Evolutionary conservation across 345 rosid genomes (phyloP).

Genomic region (Hibiscus mutabilis): DNA sequence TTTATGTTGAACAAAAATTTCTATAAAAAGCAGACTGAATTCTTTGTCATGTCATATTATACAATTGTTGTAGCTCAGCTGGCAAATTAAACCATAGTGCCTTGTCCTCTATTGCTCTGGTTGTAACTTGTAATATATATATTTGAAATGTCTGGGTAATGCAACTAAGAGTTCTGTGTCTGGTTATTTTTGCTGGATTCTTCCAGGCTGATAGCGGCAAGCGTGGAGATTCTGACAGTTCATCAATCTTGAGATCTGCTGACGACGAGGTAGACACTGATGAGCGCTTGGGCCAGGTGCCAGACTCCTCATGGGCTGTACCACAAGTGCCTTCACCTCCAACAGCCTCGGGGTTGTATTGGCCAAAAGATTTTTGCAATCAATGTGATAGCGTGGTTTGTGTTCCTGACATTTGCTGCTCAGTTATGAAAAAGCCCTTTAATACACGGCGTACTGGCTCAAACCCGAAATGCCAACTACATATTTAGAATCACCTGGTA

Average conservation of each 20-base stretch:
- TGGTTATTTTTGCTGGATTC: conserved; percentile 1
- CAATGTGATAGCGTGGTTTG: conserved; percentile 30
- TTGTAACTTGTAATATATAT: background rate
- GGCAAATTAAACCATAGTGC: background rate
- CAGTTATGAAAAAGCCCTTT: conserved; percentile 25
- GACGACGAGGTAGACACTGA: conserved; percentile 51
- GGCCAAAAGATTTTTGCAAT: conserved; percentile 47
- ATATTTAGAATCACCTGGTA: conserved; percentile 10
- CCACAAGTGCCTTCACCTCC: conserved; percentile 90
- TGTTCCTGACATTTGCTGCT: conserved; percentile 64
- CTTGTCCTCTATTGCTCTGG: background rate
- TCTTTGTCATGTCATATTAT: no score
- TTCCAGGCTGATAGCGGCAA: conserved; percentile 65
- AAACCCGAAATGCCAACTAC: conserved; percentile 23
- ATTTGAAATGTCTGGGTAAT: background rate
- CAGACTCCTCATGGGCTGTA: conserved; percentile 62
- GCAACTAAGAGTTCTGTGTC: background rate
- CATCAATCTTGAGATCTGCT: conserved; percentile 47
- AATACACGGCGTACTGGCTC: conserved; percentile 14
- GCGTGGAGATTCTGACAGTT: conserved; percentile 66
- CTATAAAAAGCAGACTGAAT: no score
- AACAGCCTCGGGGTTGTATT: conserved; percentile 78
- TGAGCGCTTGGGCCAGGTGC: conserved; percentile 51
- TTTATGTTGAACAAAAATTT: no score
- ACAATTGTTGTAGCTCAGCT: background rate